These are phyloP conservation scores for Desmodesmus armatus DNA, from an alignment of 139 green algal genomes.

Conservation along the genomic window DNA sequence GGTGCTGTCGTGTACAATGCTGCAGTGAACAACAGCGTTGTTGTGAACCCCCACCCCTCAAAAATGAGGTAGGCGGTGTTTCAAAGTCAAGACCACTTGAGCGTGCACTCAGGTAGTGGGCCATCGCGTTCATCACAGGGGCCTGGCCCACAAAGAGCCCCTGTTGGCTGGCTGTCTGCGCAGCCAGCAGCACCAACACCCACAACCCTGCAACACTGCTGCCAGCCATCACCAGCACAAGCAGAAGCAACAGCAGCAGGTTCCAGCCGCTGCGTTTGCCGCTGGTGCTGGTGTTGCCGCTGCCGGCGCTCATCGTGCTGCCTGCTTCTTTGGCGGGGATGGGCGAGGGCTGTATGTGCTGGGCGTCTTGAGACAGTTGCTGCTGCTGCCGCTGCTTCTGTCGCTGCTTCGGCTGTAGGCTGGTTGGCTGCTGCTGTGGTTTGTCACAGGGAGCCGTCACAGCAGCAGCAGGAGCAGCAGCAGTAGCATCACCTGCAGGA, in stretches of 20 bases:
- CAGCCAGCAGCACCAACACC: neutral
- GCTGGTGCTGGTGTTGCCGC: neutral
- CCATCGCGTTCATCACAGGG: neutral
- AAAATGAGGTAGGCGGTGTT: no score
- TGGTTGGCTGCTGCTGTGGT: neutral
- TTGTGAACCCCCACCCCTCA: no score
- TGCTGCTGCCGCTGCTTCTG: conserved; percentile 2
- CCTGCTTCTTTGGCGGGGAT: neutral
- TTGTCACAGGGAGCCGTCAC: no score
- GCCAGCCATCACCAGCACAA: conserved; percentile 10
- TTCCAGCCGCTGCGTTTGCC: neutral
- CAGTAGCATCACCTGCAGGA: no score
- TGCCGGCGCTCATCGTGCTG: neutral
- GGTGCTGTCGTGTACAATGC: no score
- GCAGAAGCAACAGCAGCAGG: neutral
- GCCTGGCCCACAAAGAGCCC: neutral
- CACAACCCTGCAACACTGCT: conserved; percentile 15
- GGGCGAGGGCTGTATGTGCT: neutral
- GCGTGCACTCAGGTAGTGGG: neutral
- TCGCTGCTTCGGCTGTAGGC: neutral
- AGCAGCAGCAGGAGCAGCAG: no score
- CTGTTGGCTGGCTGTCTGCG: conserved; percentile 1
- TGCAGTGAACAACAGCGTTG: no score
- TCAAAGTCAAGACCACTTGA: neutral
- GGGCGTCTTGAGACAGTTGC: neutral